A percentile compares a stretch with the other conserved stretches of the same genome.
Conservation (phyloP, 179 eudicot species). For the Beta corolliflora region DNA sequence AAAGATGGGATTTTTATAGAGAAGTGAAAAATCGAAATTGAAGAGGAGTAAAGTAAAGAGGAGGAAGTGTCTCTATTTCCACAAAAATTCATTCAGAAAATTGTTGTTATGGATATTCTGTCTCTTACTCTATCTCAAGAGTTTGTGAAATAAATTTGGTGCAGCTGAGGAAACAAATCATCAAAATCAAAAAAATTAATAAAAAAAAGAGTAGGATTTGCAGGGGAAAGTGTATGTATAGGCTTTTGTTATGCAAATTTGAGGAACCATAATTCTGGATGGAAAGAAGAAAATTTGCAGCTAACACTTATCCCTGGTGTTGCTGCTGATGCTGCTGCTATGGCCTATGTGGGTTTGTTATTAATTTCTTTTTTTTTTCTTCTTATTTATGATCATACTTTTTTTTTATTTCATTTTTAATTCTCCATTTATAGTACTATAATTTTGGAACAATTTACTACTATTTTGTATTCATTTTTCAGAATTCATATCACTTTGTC, state of each 20-base stretch:
- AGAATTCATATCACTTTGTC: slow-evolving; percentile 26
- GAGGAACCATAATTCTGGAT: slow-evolving; percentile 34
- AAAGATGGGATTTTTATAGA: neutral
- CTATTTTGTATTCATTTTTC: slow-evolving; percentile 34
- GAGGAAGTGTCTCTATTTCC: neutral
- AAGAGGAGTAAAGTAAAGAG: slow-evolving; percentile 12
- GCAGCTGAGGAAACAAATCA: slow-evolving; percentile 11
- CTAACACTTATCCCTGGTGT: slow-evolving; percentile 30
- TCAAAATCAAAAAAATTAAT: neutral
- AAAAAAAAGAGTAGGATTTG: slow-evolving; percentile 36
- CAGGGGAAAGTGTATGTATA: slow-evolving; percentile 65
- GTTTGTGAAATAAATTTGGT: slow-evolving; percentile 49
- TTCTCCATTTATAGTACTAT: slow-evolving; percentile 29
- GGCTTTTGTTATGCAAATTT: slow-evolving; percentile 44
- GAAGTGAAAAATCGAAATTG: neutral
- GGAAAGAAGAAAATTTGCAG: slow-evolving; percentile 24
- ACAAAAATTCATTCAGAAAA: slow-evolving; percentile 30
- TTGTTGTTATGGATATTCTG: slow-evolving; percentile 43
- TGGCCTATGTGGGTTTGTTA: slow-evolving; percentile 31
- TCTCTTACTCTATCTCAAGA: slow-evolving; percentile 25
- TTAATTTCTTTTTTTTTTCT: slow-evolving; percentile 22
- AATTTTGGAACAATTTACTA: slow-evolving; percentile 29
- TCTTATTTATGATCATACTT: slow-evolving; percentile 30
- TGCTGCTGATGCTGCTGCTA: slow-evolving; percentile 25
- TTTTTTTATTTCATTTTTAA: slow-evolving; percentile 24